Percentiles rank a stretch among this genome's conserved stretches.
Evolutionary conservation across 2,329 filamentous ascomycete genomes (phyloP).

Genomic region (Hirsutella rhossiliensis): DNA sequence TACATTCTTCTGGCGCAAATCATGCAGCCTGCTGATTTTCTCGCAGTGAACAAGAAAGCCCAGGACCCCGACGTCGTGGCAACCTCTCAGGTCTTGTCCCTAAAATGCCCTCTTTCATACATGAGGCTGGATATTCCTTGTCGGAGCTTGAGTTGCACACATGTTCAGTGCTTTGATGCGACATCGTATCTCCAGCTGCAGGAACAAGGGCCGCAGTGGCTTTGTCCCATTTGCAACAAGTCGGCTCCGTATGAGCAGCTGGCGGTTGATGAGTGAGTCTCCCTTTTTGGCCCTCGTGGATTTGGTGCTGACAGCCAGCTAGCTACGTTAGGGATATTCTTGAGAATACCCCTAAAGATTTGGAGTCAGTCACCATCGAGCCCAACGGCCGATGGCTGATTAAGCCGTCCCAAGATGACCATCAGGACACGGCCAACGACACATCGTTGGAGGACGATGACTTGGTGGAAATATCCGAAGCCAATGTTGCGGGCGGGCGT

Average conservation of each 20-base stretch:
- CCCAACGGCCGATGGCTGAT: slow-evolving; percentile 67
- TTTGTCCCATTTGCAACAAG: slow-evolving; percentile 90
- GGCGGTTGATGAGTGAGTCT: slow-evolving; percentile 70
- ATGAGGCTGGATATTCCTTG: slow-evolving; percentile 71
- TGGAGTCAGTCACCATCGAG: slow-evolving; percentile 83
- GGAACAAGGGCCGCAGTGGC: slow-evolving; percentile 92
- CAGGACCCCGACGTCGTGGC: slow-evolving; percentile 83
- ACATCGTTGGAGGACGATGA: slow-evolving; percentile 30
- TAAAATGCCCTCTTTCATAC: slow-evolving; percentile 88
- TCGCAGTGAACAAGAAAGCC: slow-evolving; percentile 62
- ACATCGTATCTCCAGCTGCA: slow-evolving; percentile 86
- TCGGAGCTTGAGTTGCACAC: slow-evolving; percentile 66
- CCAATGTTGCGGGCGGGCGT: slow-evolving; percentile 21
- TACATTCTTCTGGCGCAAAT: slow-evolving; percentile 5
- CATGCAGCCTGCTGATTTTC: slow-evolving; percentile 1
- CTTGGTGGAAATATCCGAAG: slow-evolving; percentile 35
- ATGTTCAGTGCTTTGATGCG: slow-evolving; percentile 92
- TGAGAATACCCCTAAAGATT: slow-evolving; percentile 52
- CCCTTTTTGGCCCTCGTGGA: not conserved
- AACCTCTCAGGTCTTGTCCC: slow-evolving; percentile 75
- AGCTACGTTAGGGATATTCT: slow-evolving; percentile 86
- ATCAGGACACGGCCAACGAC: slow-evolving; percentile 14
- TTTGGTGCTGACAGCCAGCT: not conserved
- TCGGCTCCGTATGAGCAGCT: slow-evolving; percentile 67
- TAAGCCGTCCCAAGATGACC: slow-evolving; percentile 21